phyloP scores from a whole-genome alignment of 1,139 yeast species.

The Insectozyma bohioensis region DNA sequence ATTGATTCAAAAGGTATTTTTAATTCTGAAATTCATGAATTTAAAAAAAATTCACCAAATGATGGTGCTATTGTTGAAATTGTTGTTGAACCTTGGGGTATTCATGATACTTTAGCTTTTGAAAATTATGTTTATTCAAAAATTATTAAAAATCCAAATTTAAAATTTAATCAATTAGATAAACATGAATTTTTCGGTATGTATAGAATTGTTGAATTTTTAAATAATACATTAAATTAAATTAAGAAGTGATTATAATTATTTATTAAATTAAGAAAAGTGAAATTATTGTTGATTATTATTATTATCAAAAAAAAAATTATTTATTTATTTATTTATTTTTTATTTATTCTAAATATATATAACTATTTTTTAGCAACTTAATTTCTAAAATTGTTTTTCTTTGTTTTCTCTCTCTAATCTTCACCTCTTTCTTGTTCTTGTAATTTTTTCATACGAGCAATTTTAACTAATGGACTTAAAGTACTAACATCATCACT shows the following conservation, averaged over 20 bases:
- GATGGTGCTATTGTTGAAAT: constrained; percentile 19
- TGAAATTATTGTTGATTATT: no score
- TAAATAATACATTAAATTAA: constrained; percentile 25
- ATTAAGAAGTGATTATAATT: no score
- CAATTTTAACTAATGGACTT: constrained; percentile 86
- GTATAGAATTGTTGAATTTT: constrained; percentile 24
- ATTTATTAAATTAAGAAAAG: no score
- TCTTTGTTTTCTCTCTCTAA: no score
- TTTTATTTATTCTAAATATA: no score
- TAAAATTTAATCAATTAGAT: constrained; percentile 16
- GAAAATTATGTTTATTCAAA: constrained; percentile 24
- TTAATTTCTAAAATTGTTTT: not conserved
- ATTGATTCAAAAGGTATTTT: constrained; percentile 26
- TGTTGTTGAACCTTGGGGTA: constrained; percentile 44
- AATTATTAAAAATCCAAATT: constrained; percentile 10
- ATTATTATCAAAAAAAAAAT: no score
- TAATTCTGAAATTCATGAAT: constrained; percentile 20
- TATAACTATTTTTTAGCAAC: constrained; percentile 13
- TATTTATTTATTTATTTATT: no score
- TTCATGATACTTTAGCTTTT: constrained; percentile 40
- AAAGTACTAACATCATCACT: constrained; percentile 75
- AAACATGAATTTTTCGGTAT: constrained; percentile 26
- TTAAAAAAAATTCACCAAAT: constrained; percentile 12
- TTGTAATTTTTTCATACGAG: constrained; percentile 66
- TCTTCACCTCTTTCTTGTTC: constrained; percentile 3